phyloP scores from a whole-genome alignment of 1,139 yeast species.

The Zhuliangozyma parablackwelliae region DNA sequence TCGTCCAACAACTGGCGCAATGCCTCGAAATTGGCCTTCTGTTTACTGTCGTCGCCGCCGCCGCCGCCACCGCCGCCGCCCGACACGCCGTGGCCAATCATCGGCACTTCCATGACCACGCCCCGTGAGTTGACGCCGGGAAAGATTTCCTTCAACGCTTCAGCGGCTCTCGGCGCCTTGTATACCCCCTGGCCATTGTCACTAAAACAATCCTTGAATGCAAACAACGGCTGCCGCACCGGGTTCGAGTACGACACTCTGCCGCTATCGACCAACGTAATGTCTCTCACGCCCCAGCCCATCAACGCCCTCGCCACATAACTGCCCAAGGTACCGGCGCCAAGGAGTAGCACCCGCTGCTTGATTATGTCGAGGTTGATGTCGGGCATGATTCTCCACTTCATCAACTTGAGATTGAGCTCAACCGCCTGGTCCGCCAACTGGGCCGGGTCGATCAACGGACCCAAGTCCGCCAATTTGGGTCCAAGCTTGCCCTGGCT shows the following conservation, averaged over 20 bases:
- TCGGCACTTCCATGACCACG: conserved; percentile 69
- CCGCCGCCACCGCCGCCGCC: conserved; percentile 36
- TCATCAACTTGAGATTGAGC: conserved; percentile 84
- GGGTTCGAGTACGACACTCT: conserved; percentile 89
- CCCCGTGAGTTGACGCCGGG: conserved; percentile 75
- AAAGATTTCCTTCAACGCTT: conserved; percentile 62
- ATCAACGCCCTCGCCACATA: conserved; percentile 79
- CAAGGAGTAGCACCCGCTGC: conserved; percentile 66
- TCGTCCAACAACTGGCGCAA: conserved; percentile 51
- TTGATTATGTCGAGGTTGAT: conserved; percentile 64
- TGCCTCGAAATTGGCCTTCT: conserved; percentile 46
- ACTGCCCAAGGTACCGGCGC: conserved; percentile 95
- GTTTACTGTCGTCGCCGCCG: conserved; percentile 26
- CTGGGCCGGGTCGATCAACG: conserved; percentile 72
- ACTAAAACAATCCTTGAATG: conserved; percentile 67
- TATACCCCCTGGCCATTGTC: conserved; percentile 55
- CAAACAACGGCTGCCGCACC: conserved; percentile 85
- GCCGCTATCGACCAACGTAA: conserved; percentile 89
- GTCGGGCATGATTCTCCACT: conserved; percentile 91
- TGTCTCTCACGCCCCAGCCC: conserved; percentile 89
- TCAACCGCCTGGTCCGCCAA: conserved; percentile 91
- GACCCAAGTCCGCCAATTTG: conserved; percentile 74
- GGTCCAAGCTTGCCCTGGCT: conserved; percentile 71
- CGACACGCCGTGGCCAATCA: conserved; percentile 87
- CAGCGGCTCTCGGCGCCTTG: conserved; percentile 78